phyloP scores from a whole-genome alignment of 2,329 filamentous ascomycete genomes.

The Venturia aucupariae region DNA sequence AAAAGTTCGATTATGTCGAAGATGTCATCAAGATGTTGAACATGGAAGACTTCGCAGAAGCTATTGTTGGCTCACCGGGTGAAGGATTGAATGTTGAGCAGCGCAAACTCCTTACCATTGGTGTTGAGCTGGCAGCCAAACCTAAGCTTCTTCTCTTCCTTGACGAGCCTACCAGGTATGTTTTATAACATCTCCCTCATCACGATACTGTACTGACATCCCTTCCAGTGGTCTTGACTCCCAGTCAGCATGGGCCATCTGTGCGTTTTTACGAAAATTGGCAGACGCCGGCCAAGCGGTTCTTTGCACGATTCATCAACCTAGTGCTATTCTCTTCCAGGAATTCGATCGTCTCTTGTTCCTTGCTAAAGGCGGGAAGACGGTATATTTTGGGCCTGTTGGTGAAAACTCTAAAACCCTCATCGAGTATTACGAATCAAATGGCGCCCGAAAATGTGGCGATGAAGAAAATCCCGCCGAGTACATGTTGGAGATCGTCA shows the following conservation, averaged over 20 bases:
- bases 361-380: constrained; percentile 35
- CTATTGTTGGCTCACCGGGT: constrained; percentile 39
- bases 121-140: constrained; percentile 62
- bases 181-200: neutral
- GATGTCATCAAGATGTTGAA: constrained; percentile 58
- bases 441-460: constrained; percentile 51
- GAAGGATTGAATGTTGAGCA: constrained; percentile 58
- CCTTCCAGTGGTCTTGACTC: constrained; percentile 52
- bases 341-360: constrained; percentile 37
- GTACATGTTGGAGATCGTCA: constrained; percentile 53
- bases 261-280: constrained; percentile 52
- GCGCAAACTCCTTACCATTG: constrained; percentile 63
- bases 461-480: constrained; percentile 63
- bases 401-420: constrained; percentile 34
- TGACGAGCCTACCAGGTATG: constrained; percentile 42
- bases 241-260: constrained; percentile 55
- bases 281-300: constrained; percentile 40
- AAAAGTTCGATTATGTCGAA: constrained; percentile 59
- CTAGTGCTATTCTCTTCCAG: constrained; percentile 28
- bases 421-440: constrained; percentile 48
- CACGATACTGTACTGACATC: constrained; percentile 36
- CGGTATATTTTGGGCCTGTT: constrained; percentile 39
- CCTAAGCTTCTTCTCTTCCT: constrained; percentile 53
- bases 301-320: constrained; percentile 41
- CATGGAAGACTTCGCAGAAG: constrained; percentile 58